Evolutionary conservation across 2,329 filamentous ascomycete species (phyloP).

Genomic region (Fusarium sp.): DNA sequence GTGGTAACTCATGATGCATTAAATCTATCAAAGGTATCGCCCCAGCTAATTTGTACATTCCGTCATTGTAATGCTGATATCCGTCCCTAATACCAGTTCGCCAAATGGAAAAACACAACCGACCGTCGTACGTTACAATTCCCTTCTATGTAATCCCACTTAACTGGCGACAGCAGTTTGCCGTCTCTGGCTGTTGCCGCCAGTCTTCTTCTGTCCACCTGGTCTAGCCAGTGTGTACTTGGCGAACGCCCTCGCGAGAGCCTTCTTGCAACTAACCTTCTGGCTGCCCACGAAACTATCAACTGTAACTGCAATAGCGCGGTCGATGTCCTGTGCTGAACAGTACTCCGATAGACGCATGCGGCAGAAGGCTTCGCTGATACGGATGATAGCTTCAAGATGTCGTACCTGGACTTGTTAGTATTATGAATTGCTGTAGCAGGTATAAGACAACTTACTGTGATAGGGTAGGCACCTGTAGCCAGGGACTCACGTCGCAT

Average conservation of each 20-base stretch:
- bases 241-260: slow-evolving; percentile 90
- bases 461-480: slow-evolving; percentile 97
- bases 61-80: slow-evolving; percentile 25
- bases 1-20: slow-evolving; percentile 27
- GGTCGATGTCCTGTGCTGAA: slow-evolving; percentile 88
- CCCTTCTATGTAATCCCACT: background rate
- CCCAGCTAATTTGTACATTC: slow-evolving; percentile 26
- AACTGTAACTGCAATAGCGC: slow-evolving; percentile 95
- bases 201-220: slow-evolving; percentile 47
- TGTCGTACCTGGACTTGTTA: slow-evolving; percentile 81
- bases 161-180: slow-evolving; percentile 48
- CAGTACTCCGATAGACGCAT: slow-evolving; percentile 99
- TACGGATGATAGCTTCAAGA: slow-evolving; percentile 96
- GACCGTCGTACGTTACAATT: background rate
- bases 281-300: slow-evolving; percentile 96
- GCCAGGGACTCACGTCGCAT: slow-evolving; percentile 94
- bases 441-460: slow-evolving; percentile 69
- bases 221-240: slow-evolving; percentile 81
- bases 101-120: slow-evolving; percentile 21
- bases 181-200: slow-evolving; percentile 43
- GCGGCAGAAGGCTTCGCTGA: slow-evolving; percentile 92
- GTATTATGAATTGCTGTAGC: background rate
- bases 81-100: slow-evolving; percentile 28
- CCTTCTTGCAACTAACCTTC: slow-evolving; percentile 98
- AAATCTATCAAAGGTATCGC: slow-evolving; percentile 29